Evolutionary conservation across 768 basidiomycete species (phyloP).

Genomic region (Trametes meyenii): DNA sequence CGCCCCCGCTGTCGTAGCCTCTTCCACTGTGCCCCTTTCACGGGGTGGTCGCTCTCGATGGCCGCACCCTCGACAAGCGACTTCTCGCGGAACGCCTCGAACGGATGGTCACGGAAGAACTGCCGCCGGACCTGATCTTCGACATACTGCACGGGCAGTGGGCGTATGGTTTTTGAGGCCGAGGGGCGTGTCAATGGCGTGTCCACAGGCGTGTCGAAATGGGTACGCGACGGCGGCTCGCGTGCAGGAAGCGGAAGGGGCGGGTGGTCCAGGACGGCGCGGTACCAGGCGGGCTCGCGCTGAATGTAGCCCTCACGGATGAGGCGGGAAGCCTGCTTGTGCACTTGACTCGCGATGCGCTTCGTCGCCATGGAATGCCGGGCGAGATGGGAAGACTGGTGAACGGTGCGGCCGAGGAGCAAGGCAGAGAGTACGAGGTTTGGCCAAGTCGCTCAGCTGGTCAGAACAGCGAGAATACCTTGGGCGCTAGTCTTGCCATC

Average conservation of each 20-base stretch:
- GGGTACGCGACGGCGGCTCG: constrained; percentile 59
- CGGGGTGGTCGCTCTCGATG: constrained; percentile 57
- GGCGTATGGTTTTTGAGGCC: constrained; percentile 33
- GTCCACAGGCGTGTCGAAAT: constrained; percentile 48
- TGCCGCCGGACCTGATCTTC: constrained; percentile 87
- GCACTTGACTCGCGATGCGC: constrained; percentile 84
- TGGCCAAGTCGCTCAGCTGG: constrained; percentile 5
- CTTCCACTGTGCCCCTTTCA: constrained; percentile 71
- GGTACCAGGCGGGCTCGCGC: constrained; percentile 78
- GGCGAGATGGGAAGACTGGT: neutral
- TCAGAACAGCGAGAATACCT: constrained; percentile 2
- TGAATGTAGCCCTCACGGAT: constrained; percentile 65
- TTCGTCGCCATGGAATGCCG: constrained; percentile 41
- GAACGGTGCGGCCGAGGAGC: neutral
- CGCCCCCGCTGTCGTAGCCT: constrained; percentile 77
- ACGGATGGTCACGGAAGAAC: constrained; percentile 96
- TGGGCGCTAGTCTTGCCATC: neutral
- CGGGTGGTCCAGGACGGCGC: constrained; percentile 85
- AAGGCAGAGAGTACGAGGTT: neutral
- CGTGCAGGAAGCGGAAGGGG: constrained; percentile 84
- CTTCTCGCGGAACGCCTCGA: constrained; percentile 86
- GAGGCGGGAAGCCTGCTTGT: constrained; percentile 82
- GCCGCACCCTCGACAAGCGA: constrained; percentile 72
- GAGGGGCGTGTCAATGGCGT: constrained; percentile 11
- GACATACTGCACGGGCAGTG: constrained; percentile 68